These are phyloP conservation scores for Trypanosomatidae sp. DNA, from an alignment of 208 protist genomes.

Conservation along the genomic window DNA sequence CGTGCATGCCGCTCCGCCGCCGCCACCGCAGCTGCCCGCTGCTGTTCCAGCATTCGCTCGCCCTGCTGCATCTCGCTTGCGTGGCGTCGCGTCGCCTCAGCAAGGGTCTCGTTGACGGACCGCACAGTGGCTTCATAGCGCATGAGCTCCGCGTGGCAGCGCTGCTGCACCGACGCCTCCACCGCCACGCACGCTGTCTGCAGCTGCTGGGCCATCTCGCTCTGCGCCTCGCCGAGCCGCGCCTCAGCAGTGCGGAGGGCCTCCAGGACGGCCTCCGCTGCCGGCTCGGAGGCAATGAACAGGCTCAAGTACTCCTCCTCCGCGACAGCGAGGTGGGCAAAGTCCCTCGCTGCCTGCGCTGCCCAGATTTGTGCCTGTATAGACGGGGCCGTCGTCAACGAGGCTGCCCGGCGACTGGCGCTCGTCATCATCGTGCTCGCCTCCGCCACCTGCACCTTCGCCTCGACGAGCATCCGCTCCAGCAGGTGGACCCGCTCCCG, in stretches of 20 bases:
- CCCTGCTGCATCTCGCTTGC: not conserved
- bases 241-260: conserved; percentile 1
- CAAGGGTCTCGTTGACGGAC: conserved; percentile 4
- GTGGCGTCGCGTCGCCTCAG: not conserved
- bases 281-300: conserved; percentile 6
- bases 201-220: conserved; percentile 15
- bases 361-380: conserved; percentile 12
- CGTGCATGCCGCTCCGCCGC: conserved; percentile 14
- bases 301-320: conserved; percentile 6
- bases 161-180: conserved; percentile 13
- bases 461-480: conserved; percentile 28
- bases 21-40: not conserved
- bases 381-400: not conserved
- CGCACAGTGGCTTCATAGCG: conserved; percentile 15
- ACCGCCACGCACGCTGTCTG: conserved; percentile 9
- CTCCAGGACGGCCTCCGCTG: not conserved
- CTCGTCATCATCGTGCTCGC: conserved; percentile 18
- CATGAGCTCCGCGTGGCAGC: conserved; percentile 6
- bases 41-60: conserved; percentile 10
- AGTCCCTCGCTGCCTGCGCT: conserved; percentile 16
- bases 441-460: conserved; percentile 34
- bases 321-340: conserved; percentile 9
- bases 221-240: not conserved
- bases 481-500: conserved; percentile 27
- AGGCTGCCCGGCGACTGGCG: conserved; percentile 1